A percentile compares a stretch with the other conserved stretches of the same genome.
phyloP scores from a whole-genome alignment of 2,329 filamentous ascomycete genomes.

The Trematosphaeria pertusa region DNA sequence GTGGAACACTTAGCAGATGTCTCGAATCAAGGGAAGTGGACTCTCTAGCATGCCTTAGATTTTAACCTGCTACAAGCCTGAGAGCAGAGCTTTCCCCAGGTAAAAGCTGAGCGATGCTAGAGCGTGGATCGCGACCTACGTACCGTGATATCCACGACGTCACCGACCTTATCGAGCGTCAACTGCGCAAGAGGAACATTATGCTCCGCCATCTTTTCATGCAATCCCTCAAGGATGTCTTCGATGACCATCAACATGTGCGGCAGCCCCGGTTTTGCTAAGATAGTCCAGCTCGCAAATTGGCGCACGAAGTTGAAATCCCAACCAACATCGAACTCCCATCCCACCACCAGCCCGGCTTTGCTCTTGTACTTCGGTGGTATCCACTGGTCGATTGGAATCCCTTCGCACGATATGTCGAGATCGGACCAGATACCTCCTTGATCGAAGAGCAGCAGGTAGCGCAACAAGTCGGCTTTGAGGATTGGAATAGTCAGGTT shows the following conservation, averaged over 20 bases:
- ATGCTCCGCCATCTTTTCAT: conserved; percentile 14
- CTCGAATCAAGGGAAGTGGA: too few relatives aligned
- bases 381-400: conserved; percentile 47
- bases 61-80: too few relatives aligned
- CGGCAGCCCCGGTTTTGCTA: conserved; percentile 29
- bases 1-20: too few relatives aligned
- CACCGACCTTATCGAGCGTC: conserved; percentile 29
- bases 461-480: conserved; percentile 53
- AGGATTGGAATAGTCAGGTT: conserved; percentile 48
- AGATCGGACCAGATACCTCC: conserved; percentile 54
- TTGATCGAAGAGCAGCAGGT: conserved; percentile 49
- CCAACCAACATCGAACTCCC: conserved; percentile 47
- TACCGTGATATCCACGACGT: conserved; percentile 41
- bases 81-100: too few relatives aligned
- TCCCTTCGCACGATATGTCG: conserved; percentile 46
- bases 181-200: conserved; percentile 21
- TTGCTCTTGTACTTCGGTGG: conserved; percentile 38
- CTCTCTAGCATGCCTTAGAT: too few relatives aligned
- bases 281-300: conserved; percentile 42
- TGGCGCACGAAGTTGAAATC: conserved; percentile 23
- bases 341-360: conserved; percentile 47
- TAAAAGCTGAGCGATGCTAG: too few relatives aligned
- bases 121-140: too few relatives aligned
- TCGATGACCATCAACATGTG: conserved; percentile 37
- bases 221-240: conserved; percentile 31